Evolutionary conservation across 108 stramenopile species (phyloP).

Genomic region (Schizochytrium sp.): DNA sequence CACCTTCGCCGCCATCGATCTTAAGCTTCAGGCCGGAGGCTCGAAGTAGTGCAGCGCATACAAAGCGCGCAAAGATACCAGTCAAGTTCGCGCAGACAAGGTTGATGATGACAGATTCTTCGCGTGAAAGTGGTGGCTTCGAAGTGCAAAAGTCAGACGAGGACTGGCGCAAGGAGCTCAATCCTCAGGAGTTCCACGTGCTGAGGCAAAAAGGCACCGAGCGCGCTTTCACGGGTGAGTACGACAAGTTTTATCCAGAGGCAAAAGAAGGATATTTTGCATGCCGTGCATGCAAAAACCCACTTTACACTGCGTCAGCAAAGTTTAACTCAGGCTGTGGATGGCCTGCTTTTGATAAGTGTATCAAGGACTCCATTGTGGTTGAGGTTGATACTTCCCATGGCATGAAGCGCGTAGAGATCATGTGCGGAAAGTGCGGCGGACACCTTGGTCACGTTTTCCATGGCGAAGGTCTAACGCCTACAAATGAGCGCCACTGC

Average conservation of each 20-base stretch:
- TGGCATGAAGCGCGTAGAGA: conserved; percentile 72
- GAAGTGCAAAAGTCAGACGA: conserved; percentile 65
- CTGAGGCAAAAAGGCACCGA: conserved; percentile 71
- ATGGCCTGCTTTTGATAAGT: conserved; percentile 75
- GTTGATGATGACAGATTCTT: background rate
- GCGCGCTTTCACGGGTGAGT: conserved; percentile 68
- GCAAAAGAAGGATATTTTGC: conserved; percentile 70
- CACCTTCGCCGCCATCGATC: no score
- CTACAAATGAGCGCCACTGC: conserved; percentile 75
- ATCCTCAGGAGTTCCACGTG: conserved; percentile 64
- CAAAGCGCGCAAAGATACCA: no score
- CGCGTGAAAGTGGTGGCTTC: conserved; percentile 29
- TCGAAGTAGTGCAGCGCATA: no score
- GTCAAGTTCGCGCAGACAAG: background rate
- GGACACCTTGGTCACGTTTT: conserved; percentile 76
- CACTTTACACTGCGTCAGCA: conserved; percentile 72
- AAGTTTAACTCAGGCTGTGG: conserved; percentile 75
- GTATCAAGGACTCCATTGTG: conserved; percentile 71
- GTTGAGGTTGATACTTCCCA: conserved; percentile 67
- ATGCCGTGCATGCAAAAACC: conserved; percentile 69
- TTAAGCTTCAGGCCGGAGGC: no score
- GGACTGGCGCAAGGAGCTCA: conserved; percentile 67
- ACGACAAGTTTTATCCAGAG: conserved; percentile 70
- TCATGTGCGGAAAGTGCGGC: conserved; percentile 72
- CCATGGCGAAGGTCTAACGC: conserved; percentile 72